Evolutionary conservation across 169 alveolate species (phyloP).

Genomic region (Theileria orientalis): DNA sequence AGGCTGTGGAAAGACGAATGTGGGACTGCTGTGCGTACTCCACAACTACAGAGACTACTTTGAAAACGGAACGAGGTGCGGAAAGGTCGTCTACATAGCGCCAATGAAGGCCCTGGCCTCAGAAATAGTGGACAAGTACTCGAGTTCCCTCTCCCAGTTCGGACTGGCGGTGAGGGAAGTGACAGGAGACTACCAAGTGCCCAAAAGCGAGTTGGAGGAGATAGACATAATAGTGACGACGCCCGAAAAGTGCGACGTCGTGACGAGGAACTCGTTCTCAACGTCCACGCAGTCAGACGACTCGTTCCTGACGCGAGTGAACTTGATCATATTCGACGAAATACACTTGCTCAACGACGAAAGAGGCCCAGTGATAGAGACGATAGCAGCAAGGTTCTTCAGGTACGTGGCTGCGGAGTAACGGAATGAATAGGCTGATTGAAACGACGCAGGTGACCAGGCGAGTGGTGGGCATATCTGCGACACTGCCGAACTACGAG

Average conservation of each 20-base stretch:
- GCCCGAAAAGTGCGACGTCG: conserved; percentile 99
- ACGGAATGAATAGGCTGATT: conserved; percentile 32
- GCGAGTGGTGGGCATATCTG: conserved; percentile 95
- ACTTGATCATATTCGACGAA: conserved; percentile 98
- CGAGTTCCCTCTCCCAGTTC: conserved; percentile 46
- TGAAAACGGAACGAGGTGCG: conserved; percentile 24
- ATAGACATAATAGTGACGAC: conserved; percentile 98
- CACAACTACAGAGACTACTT: conserved; percentile 53
- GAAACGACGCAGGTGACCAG: conserved; percentile 73
- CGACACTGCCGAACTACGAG: conserved; percentile 98
- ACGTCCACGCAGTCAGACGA: conserved; percentile 73
- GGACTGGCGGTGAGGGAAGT: conserved; percentile 90
- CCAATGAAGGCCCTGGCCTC: conserved; percentile 99
- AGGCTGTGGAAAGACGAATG: conserved; percentile 98
- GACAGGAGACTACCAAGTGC: conserved; percentile 87
- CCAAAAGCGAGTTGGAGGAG: conserved; percentile 89
- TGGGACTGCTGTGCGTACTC: conserved; percentile 91
- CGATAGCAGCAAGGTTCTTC: conserved; percentile 97
- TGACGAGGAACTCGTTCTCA: conserved; percentile 94
- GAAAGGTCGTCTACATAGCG: conserved; percentile 94
- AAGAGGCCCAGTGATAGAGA: conserved; percentile 99
- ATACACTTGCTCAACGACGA: conserved; percentile 98
- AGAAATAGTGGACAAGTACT: conserved; percentile 76
- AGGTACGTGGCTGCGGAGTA: conserved; percentile 67
- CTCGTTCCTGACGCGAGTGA: conserved; percentile 87